phyloP scores from a whole-genome alignment of 163 green algal species.

The Scenedesmus sp. region DNA sequence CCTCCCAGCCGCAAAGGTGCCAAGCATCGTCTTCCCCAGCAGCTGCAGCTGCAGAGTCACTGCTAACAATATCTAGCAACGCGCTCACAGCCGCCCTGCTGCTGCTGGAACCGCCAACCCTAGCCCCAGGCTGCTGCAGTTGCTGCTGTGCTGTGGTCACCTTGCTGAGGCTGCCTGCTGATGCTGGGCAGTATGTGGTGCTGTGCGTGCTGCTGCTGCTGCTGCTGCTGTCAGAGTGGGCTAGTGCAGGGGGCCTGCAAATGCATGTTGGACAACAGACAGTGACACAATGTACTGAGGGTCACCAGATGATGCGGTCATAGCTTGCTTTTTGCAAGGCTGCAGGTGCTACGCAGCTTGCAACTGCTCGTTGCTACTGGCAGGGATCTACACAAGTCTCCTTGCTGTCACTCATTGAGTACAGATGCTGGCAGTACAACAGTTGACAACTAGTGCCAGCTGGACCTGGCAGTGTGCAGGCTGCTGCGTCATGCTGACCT shows the following conservation, averaged over 20 bases:
- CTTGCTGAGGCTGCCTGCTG: not conserved
- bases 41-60: not conserved
- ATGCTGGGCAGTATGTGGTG: not conserved
- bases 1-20: slow-evolving; percentile 22
- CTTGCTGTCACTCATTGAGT: not conserved
- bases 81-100: not conserved
- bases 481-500: not conserved
- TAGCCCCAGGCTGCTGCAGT: not conserved
- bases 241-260: not conserved
- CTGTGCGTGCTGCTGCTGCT: too few relatives aligned
- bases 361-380: not conserved
- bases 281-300: not conserved
- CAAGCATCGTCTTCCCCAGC: not conserved
- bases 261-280: not conserved
- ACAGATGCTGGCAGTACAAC: not conserved
- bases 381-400: too few relatives aligned
- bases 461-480: not conserved
- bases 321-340: not conserved
- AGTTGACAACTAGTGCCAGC: too few relatives aligned
- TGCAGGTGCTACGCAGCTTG: too few relatives aligned
- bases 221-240: not conserved
- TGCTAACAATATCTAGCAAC: not conserved
- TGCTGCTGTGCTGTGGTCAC: not conserved
- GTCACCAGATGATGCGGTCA: not conserved
- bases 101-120: not conserved